phyloP scores from a whole-genome alignment of 2,329 filamentous ascomycete species.

The Ascosphaera apis region DNA sequence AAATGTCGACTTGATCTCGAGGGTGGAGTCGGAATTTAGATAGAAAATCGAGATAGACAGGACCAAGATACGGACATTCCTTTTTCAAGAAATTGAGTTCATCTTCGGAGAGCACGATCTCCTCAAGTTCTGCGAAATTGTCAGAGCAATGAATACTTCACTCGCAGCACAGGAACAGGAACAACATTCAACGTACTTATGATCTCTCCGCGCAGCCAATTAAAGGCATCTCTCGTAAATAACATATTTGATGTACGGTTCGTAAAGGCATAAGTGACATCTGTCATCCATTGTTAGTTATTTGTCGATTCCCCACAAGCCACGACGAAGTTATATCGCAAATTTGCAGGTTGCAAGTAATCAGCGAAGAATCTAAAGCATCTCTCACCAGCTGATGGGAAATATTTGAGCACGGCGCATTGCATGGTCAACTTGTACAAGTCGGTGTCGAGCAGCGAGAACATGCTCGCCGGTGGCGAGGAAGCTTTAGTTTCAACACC shows the following conservation, averaged over 20 bases:
- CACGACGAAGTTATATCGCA: constrained; percentile 1
- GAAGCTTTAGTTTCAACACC: not conserved
- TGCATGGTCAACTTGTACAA: constrained; percentile 99
- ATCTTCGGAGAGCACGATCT: constrained; percentile 54
- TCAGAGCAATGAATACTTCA: no score
- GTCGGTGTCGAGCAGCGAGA: constrained; percentile 61
- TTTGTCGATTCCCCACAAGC: constrained; percentile 4
- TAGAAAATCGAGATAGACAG: constrained; percentile 60
- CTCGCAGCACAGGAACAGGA: not conserved
- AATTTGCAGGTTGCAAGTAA: not conserved
- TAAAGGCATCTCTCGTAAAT: constrained; percentile 58
- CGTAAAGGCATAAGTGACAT: constrained; percentile 81
- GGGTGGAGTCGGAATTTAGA: constrained; percentile 62
- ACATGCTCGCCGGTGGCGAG: constrained; percentile 40
- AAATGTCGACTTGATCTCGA: constrained; percentile 51
- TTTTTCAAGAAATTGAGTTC: constrained; percentile 59
- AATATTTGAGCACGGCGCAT: constrained; percentile 85
- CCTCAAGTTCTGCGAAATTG: constrained; percentile 43
- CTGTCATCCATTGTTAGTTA: constrained; percentile 16
- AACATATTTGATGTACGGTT: constrained; percentile 92
- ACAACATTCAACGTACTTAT: constrained; percentile 31
- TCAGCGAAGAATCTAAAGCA: not conserved
- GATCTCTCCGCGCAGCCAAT: constrained; percentile 69
- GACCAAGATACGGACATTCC: constrained; percentile 58
- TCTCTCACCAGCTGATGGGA: constrained; percentile 38